phyloP scores from a whole-genome alignment of 2,329 filamentous ascomycete genomes.

The Ophiostoma angusticollis region DNA sequence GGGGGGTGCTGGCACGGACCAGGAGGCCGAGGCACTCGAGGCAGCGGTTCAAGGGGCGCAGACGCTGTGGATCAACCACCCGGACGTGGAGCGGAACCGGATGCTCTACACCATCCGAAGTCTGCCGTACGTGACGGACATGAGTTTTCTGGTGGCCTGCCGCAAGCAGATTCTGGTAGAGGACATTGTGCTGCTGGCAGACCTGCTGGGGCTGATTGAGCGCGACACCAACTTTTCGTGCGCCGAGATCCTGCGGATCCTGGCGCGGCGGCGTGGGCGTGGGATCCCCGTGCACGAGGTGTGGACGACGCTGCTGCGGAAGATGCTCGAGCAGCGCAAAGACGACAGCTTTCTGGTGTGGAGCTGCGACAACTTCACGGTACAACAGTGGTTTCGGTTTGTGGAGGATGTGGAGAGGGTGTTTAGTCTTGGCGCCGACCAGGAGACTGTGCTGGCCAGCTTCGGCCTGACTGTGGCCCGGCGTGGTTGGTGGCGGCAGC shows the following conservation, averaged over 20 bases:
- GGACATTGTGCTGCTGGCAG: conserved; percentile 12
- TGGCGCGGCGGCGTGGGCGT: conserved; percentile 11
- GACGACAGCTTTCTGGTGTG: conserved; percentile 11
- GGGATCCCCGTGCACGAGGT: conserved; percentile 11
- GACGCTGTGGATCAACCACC: conserved; percentile 10
- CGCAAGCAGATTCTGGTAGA: conserved; percentile 13
- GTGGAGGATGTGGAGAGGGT: conserved; percentile 11
- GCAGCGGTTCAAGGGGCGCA: conserved; percentile 10
- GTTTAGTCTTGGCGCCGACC: conserved; percentile 2
- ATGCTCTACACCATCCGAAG: conserved; percentile 11
- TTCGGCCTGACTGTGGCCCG: conserved; percentile 10
- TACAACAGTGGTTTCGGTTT: conserved; percentile 12
- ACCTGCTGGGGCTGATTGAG: conserved; percentile 11
- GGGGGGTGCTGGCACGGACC: conserved; percentile 8
- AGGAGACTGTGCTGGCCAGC: neutral
- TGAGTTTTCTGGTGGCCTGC: conserved; percentile 10
- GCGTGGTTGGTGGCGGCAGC: conserved; percentile 6
- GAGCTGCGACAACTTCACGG: conserved; percentile 13
- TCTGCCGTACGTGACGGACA: conserved; percentile 7
- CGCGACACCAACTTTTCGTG: conserved; percentile 10
- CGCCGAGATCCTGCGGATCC: conserved; percentile 13
- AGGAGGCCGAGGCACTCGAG: conserved; percentile 5
- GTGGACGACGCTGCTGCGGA: conserved; percentile 12
- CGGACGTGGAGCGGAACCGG: conserved; percentile 13
- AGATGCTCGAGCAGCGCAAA: conserved; percentile 10